Evolutionary conservation across 2,329 filamentous ascomycete genomes (phyloP).

Genomic region (Fusarium dimerum): DNA sequence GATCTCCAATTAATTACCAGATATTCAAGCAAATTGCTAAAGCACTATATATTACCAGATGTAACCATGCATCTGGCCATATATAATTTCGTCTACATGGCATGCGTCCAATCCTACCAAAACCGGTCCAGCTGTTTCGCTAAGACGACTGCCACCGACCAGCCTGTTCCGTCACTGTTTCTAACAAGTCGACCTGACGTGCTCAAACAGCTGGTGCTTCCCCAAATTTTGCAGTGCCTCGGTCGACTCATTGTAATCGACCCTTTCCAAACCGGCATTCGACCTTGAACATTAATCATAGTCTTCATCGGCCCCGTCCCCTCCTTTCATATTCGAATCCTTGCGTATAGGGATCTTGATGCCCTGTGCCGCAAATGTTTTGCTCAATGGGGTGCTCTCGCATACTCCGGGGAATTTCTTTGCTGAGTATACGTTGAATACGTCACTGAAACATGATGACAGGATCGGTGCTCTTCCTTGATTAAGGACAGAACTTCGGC

Average conservation of each 20-base stretch:
- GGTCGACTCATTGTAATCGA: conserved; percentile 1
- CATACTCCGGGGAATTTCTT: conserved; percentile 99
- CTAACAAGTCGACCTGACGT: too few species aligned
- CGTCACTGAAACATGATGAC: conserved; percentile 81
- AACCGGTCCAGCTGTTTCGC: background rate
- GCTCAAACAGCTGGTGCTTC: too few species aligned
- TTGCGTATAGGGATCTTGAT: conserved; percentile 97
- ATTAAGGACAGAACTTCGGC: conserved; percentile 57
- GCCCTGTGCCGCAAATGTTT: conserved; percentile 88
- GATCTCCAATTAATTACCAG: background rate
- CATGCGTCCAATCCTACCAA: background rate
- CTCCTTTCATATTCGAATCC: conserved; percentile 63
- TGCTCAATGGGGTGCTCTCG: conserved; percentile 87
- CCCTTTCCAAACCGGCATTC: background rate
- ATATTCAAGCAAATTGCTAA: background rate
- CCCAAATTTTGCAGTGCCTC: too few species aligned
- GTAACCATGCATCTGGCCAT: too few species aligned
- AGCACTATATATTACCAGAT: background rate
- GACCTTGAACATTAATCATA: conserved; percentile 26
- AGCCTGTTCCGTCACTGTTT: background rate
- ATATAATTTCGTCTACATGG: too few species aligned
- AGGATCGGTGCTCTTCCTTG: conserved; percentile 78
- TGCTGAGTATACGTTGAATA: conserved; percentile 91
- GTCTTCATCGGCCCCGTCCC: conserved; percentile 55
- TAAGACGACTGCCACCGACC: background rate